Base-by-base conservation (phyloP, 1,284 basidiomycete genomes). In the Trametes polyzona region DNA sequence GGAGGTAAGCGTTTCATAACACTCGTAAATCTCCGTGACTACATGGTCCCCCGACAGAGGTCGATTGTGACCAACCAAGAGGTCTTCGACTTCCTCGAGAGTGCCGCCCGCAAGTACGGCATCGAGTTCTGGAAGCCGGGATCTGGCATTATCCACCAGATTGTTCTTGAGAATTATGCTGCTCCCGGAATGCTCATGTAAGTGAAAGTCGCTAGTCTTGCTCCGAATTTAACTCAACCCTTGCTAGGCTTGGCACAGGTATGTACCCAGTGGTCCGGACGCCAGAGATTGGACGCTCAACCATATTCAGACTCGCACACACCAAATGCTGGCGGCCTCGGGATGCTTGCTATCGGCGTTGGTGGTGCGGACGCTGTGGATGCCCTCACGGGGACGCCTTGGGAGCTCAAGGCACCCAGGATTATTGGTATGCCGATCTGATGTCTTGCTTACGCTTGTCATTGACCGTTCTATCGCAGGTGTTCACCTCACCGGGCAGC, bases 321-420 rank as follows among this genome's bases (percentile, higher is more conserved):
- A 4, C 97, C 97, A 8, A 99, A 99, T 72, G 97, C 97, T 39
- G 95, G 96, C 61, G 97, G 97, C 47, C 84, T 99, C 52, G 97
- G 97, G n/a, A 86, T 96, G 82, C 84, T 99, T 58, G 97, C 97
- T 9, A 98, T 98, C 58, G 97, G 97, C 60, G 97, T 99, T 23
- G 97, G 97, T 64, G 97, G 97, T 59, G 97, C 97, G 19, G 97
- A 99, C 72, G 97, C 97, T 17, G 97, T 99, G 29, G 97, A 99
- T 73, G 97, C 95, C 14, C 92, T 99, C 88, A 98, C 96, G 9
- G 90, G 93, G 58, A 98, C 96, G 17, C 95, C 96, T 35, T 99
- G 97, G 97, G 97, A 99, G 74, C 79, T 99, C 55, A 96, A 97
- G 75, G 95, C 96, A 30, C 96, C 96, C 12, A 83, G 91, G 64